These are phyloP conservation scores for Phylloporus gajari DNA, from an alignment of 1,284 basidiomycete species.

Conservation along the genomic window DNA sequence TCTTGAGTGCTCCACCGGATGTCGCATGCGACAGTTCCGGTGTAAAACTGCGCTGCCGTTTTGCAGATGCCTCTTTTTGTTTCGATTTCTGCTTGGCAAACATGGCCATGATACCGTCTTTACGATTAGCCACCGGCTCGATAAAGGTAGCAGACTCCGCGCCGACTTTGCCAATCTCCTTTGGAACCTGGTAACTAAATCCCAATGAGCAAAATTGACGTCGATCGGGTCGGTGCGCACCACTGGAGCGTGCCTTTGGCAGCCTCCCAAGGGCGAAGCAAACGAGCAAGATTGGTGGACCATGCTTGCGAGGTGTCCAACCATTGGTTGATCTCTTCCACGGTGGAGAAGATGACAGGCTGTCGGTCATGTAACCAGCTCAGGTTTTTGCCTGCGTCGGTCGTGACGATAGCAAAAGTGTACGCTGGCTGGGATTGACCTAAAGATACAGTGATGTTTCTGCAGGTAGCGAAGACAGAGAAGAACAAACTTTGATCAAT, in stretches of 20 bases:
- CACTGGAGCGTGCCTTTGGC: conserved; percentile 69
- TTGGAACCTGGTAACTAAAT: conserved; percentile 87
- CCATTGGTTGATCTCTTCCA: conserved; percentile 77
- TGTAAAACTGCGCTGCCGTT: conserved; percentile 38
- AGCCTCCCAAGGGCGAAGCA: conserved; percentile 78
- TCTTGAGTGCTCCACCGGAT: conserved; percentile 11
- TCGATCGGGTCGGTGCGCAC: conserved; percentile 51
- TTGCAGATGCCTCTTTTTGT: conserved; percentile 29
- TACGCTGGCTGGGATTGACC: conserved; percentile 71
- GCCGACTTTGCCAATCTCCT: conserved; percentile 92
- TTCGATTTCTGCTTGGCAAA: conserved; percentile 72
- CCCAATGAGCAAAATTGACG: background rate
- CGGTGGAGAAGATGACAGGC: conserved; percentile 82
- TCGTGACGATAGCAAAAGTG: conserved; percentile 93
- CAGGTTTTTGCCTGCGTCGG: conserved; percentile 72
- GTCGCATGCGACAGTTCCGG: background rate
- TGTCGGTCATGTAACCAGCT: conserved; percentile 92
- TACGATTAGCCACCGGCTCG: conserved; percentile 79
- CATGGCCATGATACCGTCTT: conserved; percentile 91
- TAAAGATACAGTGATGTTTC: conserved; percentile 30
- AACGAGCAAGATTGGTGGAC: conserved; percentile 66
- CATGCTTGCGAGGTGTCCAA: conserved; percentile 78
- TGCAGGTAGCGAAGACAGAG: background rate
- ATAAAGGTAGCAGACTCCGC: conserved; percentile 86
- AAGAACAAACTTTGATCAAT: conserved; percentile 63